A percentile compares a stretch with the other conserved stretches of the same genome.
Evolutionary conservation across 352 stramenopile genomes (phyloP).

Genomic region (Globisporangium megalacanthum): DNA sequence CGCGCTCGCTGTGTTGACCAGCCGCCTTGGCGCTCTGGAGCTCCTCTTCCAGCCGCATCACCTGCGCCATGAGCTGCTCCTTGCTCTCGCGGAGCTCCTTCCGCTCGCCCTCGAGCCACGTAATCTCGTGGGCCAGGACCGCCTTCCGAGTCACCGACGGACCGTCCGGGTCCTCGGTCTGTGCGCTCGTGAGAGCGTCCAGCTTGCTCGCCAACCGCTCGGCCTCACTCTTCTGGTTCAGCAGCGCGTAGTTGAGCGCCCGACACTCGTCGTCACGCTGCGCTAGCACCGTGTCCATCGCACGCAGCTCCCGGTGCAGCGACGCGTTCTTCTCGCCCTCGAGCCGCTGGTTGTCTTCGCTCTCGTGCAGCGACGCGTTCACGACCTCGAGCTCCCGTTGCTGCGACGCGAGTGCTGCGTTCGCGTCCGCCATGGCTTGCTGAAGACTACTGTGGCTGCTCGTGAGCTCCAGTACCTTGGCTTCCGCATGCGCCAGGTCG

Average conservation of each 20-base stretch:
- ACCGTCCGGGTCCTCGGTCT: not conserved
- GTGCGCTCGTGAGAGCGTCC: constrained; percentile 20
- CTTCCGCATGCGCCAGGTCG: constrained; percentile 50
- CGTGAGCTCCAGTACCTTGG: constrained; percentile 41
- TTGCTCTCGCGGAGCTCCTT: constrained; percentile 45
- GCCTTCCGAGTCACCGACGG: constrained; percentile 17
- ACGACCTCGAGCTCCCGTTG: constrained; percentile 54
- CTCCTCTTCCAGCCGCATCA: constrained; percentile 55
- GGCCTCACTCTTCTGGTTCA: constrained; percentile 49
- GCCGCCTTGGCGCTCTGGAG: constrained; percentile 35
- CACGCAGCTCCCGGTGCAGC: constrained; percentile 55
- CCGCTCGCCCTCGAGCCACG: constrained; percentile 68
- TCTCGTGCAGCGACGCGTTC: constrained; percentile 48
- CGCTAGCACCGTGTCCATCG: constrained; percentile 65
- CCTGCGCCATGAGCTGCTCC: constrained; percentile 47
- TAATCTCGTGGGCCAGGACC: constrained; percentile 56
- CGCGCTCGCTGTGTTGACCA: constrained; percentile 26
- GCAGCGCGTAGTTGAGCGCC: constrained; percentile 44
- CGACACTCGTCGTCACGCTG: constrained; percentile 71
- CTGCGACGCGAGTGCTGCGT: constrained; percentile 31
- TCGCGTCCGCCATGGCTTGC: constrained; percentile 33
- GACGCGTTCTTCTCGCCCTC: constrained; percentile 71
- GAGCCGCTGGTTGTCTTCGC: constrained; percentile 40
- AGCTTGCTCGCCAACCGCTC: constrained; percentile 41
- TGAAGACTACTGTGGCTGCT: constrained; percentile 35